Evolutionary conservation across 306 rosid species (phyloP).

Genomic region (Mimosa pudica): DNA sequence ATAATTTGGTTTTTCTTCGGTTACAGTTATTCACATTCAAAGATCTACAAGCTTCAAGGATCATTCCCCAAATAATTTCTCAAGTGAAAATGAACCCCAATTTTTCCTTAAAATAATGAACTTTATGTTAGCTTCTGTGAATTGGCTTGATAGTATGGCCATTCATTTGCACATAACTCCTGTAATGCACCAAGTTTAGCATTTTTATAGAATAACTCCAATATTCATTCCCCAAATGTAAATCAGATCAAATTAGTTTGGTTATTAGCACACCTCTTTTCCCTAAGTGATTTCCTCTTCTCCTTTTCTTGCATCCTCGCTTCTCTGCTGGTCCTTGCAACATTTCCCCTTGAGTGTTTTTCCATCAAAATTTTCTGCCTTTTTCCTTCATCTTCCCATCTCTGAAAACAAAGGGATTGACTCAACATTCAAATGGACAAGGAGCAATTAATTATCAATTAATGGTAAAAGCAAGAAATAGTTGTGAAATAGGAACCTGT

Average conservation of each 20-base stretch:
- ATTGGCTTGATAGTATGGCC: not conserved
- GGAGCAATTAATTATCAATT: slow-evolving; percentile 3
- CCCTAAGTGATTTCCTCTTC: slow-evolving; percentile 42
- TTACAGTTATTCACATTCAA: too few relatives aligned
- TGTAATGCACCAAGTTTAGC: not conserved
- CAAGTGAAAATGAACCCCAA: too few relatives aligned
- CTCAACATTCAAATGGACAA: slow-evolving; percentile 20
- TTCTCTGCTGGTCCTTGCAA: slow-evolving; percentile 76
- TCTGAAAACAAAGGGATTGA: slow-evolving; percentile 43
- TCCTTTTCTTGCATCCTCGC: slow-evolving; percentile 64
- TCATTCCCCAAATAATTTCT: too few relatives aligned
- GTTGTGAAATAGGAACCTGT: slow-evolving; percentile 57
- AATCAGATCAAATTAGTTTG: not conserved
- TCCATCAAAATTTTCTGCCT: slow-evolving; percentile 68
- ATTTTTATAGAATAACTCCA: not conserved
- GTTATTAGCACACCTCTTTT: slow-evolving; percentile 49
- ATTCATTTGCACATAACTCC: too few relatives aligned
- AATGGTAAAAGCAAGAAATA: slow-evolving; percentile 31
- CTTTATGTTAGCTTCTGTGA: not conserved
- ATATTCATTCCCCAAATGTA: not conserved
- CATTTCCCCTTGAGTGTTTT: slow-evolving; percentile 76
- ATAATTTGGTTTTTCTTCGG: too few relatives aligned
- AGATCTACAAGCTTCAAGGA: too few relatives aligned
- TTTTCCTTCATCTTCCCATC: slow-evolving; percentile 75
- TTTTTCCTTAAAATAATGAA: not conserved